Evolutionary conservation across 1,284 basidiomycete species (phyloP).

Genomic region (Xerocomus amazonicus): DNA sequence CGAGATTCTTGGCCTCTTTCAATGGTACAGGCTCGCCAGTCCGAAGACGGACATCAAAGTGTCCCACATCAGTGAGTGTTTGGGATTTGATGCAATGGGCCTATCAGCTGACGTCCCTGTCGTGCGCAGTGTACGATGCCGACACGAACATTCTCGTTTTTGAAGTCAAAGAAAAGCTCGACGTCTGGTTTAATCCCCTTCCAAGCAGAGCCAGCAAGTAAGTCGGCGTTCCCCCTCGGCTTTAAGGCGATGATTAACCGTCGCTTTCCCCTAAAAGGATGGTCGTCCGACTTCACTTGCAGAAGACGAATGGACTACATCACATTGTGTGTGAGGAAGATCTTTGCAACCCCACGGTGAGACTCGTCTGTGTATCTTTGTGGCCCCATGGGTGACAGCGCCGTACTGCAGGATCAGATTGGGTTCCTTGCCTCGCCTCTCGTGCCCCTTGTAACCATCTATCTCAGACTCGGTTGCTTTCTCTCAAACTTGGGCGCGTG

Average conservation of each 20-base stretch:
- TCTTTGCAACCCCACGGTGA: conserved; percentile 23
- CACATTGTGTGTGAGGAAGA: conserved; percentile 22
- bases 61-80: conserved; percentile 21
- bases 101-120: conserved; percentile 1
- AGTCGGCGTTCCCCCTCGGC: neutral
- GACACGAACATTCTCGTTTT: conserved; percentile 25
- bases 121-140: conserved; percentile 23
- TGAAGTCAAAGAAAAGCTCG: conserved; percentile 22
- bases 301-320: conserved; percentile 9
- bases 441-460: conserved; percentile 39
- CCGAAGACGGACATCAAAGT: conserved; percentile 15
- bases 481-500: conserved; percentile 44
- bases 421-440: conserved; percentile 50
- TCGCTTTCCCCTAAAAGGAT: conserved; percentile 14
- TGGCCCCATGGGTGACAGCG: neutral
- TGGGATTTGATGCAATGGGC: neutral
- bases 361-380: neutral
- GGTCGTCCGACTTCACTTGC: conserved; percentile 22
- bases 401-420: conserved; percentile 43
- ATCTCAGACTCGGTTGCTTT: conserved; percentile 38
- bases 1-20: conserved; percentile 27
- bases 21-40: conserved; percentile 31
- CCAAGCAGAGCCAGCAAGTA: conserved; percentile 19
- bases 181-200: conserved; percentile 28
- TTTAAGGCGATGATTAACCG: neutral